Evolutionary conservation across 1,139 yeast species (phyloP).

Genomic region (Yarrowia galli): DNA sequence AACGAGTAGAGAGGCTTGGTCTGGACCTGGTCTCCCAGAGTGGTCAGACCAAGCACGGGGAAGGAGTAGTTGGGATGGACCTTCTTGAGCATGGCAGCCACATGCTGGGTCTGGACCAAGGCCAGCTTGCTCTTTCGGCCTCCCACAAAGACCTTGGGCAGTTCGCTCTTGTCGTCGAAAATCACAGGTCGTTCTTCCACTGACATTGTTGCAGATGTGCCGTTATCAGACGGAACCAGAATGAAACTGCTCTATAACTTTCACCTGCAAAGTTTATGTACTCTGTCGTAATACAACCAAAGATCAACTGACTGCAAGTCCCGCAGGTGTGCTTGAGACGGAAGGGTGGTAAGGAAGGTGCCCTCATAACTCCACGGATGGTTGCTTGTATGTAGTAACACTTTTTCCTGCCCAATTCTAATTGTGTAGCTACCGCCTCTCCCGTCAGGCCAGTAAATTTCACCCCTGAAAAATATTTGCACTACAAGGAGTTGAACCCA

Average conservation of each 20-base stretch:
- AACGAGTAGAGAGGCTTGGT: conserved; percentile 87
- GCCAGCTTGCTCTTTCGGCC: conserved; percentile 91
- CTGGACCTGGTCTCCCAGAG: conserved; percentile 89
- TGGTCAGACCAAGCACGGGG: conserved; percentile 77
- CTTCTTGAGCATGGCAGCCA: conserved; percentile 64
- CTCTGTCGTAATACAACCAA: neutral
- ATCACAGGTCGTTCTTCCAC: conserved; percentile 31
- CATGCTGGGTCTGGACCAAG: conserved; percentile 80
- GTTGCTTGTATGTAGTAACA: neutral
- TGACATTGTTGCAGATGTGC: conserved; percentile 23
- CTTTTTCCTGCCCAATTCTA: too few species aligned
- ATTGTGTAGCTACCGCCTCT: too few species aligned
- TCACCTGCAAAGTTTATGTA: conserved; percentile 35
- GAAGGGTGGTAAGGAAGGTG: neutral
- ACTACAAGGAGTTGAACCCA: conserved; percentile 9
- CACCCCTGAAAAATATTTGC: conserved; percentile 19
- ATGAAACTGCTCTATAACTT: conserved; percentile 15
- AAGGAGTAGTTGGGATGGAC: conserved; percentile 70
- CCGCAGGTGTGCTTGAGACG: neutral
- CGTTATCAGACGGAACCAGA: conserved; percentile 1
- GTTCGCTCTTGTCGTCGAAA: conserved; percentile 33
- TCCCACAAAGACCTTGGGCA: conserved; percentile 59
- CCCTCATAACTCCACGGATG: too few species aligned
- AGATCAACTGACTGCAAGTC: conserved; percentile 17
- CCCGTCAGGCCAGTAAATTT: too few species aligned